phyloP scores from a whole-genome alignment of 352 stramenopile species.

The Plasmopara muralis region DNA sequence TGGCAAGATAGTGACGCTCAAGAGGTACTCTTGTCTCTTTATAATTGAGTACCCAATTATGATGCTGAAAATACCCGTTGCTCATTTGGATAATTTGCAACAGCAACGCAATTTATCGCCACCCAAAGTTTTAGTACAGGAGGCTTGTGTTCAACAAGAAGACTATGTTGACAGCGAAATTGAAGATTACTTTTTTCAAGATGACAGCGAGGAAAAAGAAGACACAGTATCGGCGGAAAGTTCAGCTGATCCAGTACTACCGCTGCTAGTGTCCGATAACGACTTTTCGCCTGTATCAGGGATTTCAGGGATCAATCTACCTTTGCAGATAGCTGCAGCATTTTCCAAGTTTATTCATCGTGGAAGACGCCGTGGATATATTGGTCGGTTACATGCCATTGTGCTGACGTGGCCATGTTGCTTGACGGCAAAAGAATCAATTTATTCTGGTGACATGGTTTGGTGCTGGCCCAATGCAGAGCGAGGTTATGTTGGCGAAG shows the following conservation, averaged over 20 bases:
- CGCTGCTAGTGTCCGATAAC: conserved; percentile 17
- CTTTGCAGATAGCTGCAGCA: conserved; percentile 35
- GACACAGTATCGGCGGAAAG: conserved; percentile 1
- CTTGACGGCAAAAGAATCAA: conserved; percentile 15
- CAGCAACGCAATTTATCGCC: neutral
- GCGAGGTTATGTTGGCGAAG: conserved; percentile 5
- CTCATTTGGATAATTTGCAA: neutral
- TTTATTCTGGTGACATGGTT: conserved; percentile 30
- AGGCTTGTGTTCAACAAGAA: conserved; percentile 1
- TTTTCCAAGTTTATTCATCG: conserved; percentile 38
- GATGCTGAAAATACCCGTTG: no score
- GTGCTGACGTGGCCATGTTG: conserved; percentile 39
- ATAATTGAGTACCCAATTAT: neutral
- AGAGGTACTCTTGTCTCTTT: conserved; percentile 6
- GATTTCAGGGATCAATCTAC: conserved; percentile 33
- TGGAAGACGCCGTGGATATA: conserved; percentile 28
- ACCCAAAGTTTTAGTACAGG: conserved; percentile 1
- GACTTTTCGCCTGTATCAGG: conserved; percentile 34
- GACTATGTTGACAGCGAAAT: neutral
- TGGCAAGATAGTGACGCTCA: neutral
- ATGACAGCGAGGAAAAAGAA: conserved; percentile 9
- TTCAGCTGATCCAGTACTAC: neutral
- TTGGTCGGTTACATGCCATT: conserved; percentile 29
- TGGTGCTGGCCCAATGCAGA: conserved; percentile 24
- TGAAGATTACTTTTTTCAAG: neutral